Evolutionary conservation across 306 rosid genomes (phyloP).

Genomic region (Morella rubra): DNA sequence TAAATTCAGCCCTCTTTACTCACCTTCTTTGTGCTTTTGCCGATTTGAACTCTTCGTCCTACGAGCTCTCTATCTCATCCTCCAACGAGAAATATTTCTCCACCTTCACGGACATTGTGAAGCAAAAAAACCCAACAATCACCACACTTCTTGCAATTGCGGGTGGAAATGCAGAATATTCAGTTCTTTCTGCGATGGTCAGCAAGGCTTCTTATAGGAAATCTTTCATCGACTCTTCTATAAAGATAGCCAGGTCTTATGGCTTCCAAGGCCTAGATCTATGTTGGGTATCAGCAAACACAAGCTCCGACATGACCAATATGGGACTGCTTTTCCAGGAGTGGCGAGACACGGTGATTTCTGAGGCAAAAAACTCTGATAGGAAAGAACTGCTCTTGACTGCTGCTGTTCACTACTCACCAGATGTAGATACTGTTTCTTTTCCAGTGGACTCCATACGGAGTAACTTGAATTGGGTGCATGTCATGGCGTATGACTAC

Average conservation of each 20-base stretch:
- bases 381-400: conserved; percentile 30
- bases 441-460: conserved; percentile 22
- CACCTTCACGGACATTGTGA: conserved; percentile 31
- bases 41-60: conserved; percentile 19
- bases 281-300: conserved; percentile 32
- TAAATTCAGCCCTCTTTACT: conserved; percentile 41
- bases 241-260: conserved; percentile 33
- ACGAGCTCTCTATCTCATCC: conserved; percentile 30
- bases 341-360: conserved; percentile 34
- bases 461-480: conserved; percentile 31
- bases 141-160: conserved; percentile 44
- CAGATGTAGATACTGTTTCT: neutral
- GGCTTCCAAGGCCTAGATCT: conserved; percentile 53
- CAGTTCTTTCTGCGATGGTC: conserved; percentile 29
- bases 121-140: conserved; percentile 38
- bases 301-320: conserved; percentile 28
- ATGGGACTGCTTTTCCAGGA: conserved; percentile 38
- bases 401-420: conserved; percentile 33
- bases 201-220: conserved; percentile 25
- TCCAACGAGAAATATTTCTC: conserved; percentile 32
- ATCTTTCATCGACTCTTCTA: conserved; percentile 54
- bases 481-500: conserved; percentile 39
- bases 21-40: conserved; percentile 48
- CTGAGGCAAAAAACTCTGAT: conserved; percentile 28
- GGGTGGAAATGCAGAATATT: conserved; percentile 17